Evolutionary conservation across 2,329 filamentous ascomycete genomes (phyloP).

Genomic region (Aspergillus hiratsukae): DNA sequence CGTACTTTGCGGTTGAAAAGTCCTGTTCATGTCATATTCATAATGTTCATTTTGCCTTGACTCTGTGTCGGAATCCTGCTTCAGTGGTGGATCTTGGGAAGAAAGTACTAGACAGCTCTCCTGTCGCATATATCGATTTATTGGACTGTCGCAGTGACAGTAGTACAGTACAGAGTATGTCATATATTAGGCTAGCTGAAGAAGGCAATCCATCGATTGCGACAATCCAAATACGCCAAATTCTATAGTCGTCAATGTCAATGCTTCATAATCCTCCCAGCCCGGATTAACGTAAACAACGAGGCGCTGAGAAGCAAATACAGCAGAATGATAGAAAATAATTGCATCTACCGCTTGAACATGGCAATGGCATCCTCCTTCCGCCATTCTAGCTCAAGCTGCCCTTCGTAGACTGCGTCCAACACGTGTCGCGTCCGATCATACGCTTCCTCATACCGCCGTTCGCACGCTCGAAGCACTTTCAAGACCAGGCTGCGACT

Average conservation of each 20-base stretch:
- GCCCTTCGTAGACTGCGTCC: conserved; percentile 42
- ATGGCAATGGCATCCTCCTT: conserved; percentile 42
- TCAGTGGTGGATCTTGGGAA: too few relatives aligned
- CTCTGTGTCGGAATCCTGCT: too few relatives aligned
- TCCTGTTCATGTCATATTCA: too few relatives aligned
- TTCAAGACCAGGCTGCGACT: conserved; percentile 56
- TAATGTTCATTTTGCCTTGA: too few relatives aligned
- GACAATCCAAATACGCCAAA: neutral
- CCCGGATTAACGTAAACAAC: neutral
- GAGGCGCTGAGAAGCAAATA: neutral
- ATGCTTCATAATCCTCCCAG: conserved; percentile 2
- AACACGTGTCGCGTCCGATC: conserved; percentile 47
- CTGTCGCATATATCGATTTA: too few relatives aligned
- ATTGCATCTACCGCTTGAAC: conserved; percentile 35
- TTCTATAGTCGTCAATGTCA: neutral
- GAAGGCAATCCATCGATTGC: neutral
- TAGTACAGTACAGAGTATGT: too few relatives aligned
- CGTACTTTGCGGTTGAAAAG: too few relatives aligned
- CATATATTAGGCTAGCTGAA: neutral
- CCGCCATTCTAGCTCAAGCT: conserved; percentile 45
- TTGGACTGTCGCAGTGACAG: too few relatives aligned
- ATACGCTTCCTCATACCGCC: conserved; percentile 50
- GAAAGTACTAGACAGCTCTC: too few relatives aligned
- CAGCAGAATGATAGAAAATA: conserved; percentile 7
- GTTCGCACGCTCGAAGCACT: conserved; percentile 58